Evolutionary conservation across 306 rosid species (phyloP).

Genomic region (Medicago truncatula): MtrunA17r5.0-ANR NC_053042.1:34314501-34315000

Average conservation of each 20-base stretch:
- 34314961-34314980: too few species aligned
- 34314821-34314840: too few species aligned
- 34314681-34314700: conserved; percentile 16
- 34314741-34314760: neutral
- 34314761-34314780: neutral
- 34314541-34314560: neutral
- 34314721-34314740: neutral
- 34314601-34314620: conserved; percentile 33
- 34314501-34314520: conserved; percentile 55
- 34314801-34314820: too few species aligned
- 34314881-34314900: too few species aligned
- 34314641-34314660: neutral
- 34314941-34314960: too few species aligned
- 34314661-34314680: neutral
- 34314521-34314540: conserved; percentile 36
- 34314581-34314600: neutral
- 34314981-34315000: too few species aligned
- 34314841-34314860: too few species aligned
- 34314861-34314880: too few species aligned
- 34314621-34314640: conserved; percentile 18
- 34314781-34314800: too few species aligned
- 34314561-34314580: neutral
- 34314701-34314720: neutral
- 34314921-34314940: too few species aligned
- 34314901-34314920: too few species aligned